A percentile compares a stretch with the other conserved stretches of the same genome.
phyloP scores from a whole-genome alignment of 306 rosid species.

The Pachyrhizus erosus region DNA sequence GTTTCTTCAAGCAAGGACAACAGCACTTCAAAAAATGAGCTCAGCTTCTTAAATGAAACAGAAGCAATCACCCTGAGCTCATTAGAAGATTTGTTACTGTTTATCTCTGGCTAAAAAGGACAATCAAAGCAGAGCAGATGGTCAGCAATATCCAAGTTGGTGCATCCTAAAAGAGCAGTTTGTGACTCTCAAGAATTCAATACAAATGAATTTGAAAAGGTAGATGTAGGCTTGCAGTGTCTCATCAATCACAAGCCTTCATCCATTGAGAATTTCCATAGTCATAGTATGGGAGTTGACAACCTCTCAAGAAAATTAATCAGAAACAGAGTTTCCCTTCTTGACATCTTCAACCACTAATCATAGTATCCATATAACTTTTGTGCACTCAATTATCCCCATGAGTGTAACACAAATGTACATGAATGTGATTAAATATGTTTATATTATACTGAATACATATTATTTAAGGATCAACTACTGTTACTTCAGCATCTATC shows the following conservation, averaged over 20 bases:
- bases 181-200: constrained; percentile 32
- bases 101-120: constrained; percentile 33
- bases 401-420: constrained; percentile 35
- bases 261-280: constrained; percentile 36
- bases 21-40: not conserved
- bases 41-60: constrained; percentile 40
- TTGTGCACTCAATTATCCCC: constrained; percentile 35
- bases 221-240: constrained; percentile 39
- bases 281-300: constrained; percentile 37
- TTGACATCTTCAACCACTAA: constrained; percentile 47
- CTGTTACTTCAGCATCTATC: not conserved
- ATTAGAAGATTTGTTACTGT: constrained; percentile 40
- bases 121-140: constrained; percentile 36
- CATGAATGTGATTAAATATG: not conserved
- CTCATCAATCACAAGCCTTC: constrained; percentile 28
- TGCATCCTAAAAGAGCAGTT: constrained; percentile 39
- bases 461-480: constrained; percentile 11
- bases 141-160: constrained; percentile 45
- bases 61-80: constrained; percentile 29
- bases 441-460: constrained; percentile 6
- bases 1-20: constrained; percentile 29
- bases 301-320: constrained; percentile 45
- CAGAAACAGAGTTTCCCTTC: constrained; percentile 46
- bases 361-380: not conserved
- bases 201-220: constrained; percentile 35